Percentiles rank a stretch among this genome's conserved stretches.
These are phyloP conservation scores for Neolentinus lepideus DNA, from an alignment of 1,284 basidiomycete genomes.

Conservation along the genomic window DNA sequence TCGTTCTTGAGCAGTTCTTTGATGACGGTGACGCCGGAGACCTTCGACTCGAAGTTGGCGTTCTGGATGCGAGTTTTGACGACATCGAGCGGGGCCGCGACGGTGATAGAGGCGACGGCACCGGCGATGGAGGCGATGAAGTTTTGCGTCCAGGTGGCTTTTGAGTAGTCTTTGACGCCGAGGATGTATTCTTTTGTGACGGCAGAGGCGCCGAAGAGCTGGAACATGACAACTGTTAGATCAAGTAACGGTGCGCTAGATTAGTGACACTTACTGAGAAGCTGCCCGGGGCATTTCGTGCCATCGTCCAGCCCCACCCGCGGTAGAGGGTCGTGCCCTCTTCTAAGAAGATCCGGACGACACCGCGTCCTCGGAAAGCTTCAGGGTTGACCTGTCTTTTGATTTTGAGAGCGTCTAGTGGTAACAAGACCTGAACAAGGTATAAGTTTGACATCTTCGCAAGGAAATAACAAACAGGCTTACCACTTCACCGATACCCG, in stretches of 20 bases:
- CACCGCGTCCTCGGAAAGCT: slow-evolving; percentile 88
- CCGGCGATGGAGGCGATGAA: slow-evolving; percentile 93
- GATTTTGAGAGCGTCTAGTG: slow-evolving; percentile 96
- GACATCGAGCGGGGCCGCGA: slow-evolving; percentile 93
- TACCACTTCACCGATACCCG: slow-evolving; percentile 96
- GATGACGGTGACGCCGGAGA: slow-evolving; percentile 82
- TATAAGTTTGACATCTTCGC: slow-evolving; percentile 7
- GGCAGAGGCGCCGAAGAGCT: slow-evolving; percentile 96
- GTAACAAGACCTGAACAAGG: slow-evolving; percentile 68
- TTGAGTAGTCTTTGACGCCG: slow-evolving; percentile 82
- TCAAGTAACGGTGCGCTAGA: background rate
- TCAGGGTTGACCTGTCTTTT: slow-evolving; percentile 98
- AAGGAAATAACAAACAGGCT: slow-evolving; percentile 20
- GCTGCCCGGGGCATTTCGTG: slow-evolving; percentile 92
- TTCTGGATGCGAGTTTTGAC: slow-evolving; percentile 98
- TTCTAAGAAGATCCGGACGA: slow-evolving; percentile 86
- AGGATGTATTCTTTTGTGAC: slow-evolving; percentile 93
- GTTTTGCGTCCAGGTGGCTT: slow-evolving; percentile 94
- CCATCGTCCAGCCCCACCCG: slow-evolving; percentile 99
- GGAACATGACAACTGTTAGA: background rate
- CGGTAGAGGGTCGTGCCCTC: slow-evolving; percentile 91
- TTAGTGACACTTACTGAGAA: slow-evolving; percentile 68
- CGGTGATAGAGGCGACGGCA: slow-evolving; percentile 91
- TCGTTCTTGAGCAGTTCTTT: slow-evolving; percentile 87
- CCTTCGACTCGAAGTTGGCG: slow-evolving; percentile 93